Conservation (phyloP, 176 grass and related monocot genomes). For the Triticum turgidum region DNA sequence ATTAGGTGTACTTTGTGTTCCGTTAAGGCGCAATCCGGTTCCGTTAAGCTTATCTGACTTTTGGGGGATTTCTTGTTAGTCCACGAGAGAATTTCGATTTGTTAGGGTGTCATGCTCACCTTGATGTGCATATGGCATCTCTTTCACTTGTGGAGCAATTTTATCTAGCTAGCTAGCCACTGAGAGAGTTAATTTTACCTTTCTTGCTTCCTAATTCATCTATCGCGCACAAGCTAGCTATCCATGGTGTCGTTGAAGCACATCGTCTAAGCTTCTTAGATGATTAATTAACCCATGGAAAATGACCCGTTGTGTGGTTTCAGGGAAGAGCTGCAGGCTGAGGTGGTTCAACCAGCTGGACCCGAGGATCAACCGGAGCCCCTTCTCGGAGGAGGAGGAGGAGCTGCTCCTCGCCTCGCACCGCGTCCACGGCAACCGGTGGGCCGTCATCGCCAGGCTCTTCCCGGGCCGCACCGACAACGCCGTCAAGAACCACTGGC, state of each 20-base stretch:
- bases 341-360: conserved; percentile 98
- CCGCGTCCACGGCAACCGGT: conserved; percentile 78
- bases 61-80: conserved; percentile 14
- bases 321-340: conserved; percentile 96
- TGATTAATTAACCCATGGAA: conserved; percentile 6
- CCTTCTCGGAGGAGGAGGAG: conserved; percentile 93
- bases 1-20: not conserved
- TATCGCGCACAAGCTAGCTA: conserved; percentile 25
- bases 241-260: not conserved
- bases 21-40: not conserved
- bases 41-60: conserved; percentile 33
- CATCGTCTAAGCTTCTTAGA: conserved; percentile 1
- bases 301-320: conserved; percentile 23
- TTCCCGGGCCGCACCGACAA: conserved; percentile 98
- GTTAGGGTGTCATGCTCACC: conserved; percentile 53
- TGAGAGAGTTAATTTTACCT: conserved; percentile 7
- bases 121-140: conserved; percentile 46
- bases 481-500: conserved; percentile 99
- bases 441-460: conserved; percentile 86
- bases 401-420: conserved; percentile 77
- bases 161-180: not conserved
- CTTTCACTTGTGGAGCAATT: conserved; percentile 46
- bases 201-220: conserved; percentile 51
- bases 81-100: conserved; percentile 40
- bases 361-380: conserved; percentile 80